Percentiles rank a stretch among this genome's conserved stretches.
Evolutionary conservation across 164 flowering plant species (phyloP).

Genomic region (Piper betle): DNA sequence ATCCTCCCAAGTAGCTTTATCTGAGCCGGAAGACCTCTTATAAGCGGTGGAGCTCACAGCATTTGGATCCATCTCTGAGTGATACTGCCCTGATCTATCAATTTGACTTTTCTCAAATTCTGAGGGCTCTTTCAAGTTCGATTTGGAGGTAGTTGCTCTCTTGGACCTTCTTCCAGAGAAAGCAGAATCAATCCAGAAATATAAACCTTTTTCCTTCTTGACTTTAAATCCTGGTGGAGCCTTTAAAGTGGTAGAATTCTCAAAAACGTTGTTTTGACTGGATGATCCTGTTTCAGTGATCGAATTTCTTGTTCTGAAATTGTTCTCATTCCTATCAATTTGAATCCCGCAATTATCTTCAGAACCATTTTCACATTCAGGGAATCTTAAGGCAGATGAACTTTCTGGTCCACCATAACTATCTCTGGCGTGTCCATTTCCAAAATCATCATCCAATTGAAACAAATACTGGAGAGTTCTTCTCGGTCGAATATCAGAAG

Average conservation of each 20-base stretch:
- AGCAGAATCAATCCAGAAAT: slow-evolving; percentile 2
- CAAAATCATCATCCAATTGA: slow-evolving; percentile 8
- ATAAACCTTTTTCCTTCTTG: slow-evolving; percentile 5
- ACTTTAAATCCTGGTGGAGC: background rate
- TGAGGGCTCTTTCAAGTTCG: background rate
- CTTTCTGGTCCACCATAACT: background rate
- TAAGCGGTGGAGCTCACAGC: slow-evolving; percentile 1
- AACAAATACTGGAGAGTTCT: slow-evolving; percentile 10
- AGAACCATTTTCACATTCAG: slow-evolving; percentile 3
- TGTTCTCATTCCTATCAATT: background rate
- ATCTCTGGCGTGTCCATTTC: background rate
- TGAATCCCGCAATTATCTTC: background rate
- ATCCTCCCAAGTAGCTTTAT: slow-evolving; percentile 11
- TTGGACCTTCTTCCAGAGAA: slow-evolving; percentile 6
- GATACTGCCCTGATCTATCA: background rate
- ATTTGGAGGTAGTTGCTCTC: background rate
- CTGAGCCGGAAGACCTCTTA: slow-evolving; percentile 6
- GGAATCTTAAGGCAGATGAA: background rate
- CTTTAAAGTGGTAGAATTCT: background rate
- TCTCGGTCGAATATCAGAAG: slow-evolving; percentile 4
- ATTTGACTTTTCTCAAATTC: background rate
- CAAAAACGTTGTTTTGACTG: background rate
- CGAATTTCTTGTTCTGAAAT: background rate
- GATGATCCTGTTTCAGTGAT: background rate
- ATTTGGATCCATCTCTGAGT: slow-evolving; percentile 1